These are phyloP conservation scores for Aspergillus thermomutatus DNA, from an alignment of 2,329 filamentous ascomycete species.

Conservation along the genomic window DNA sequence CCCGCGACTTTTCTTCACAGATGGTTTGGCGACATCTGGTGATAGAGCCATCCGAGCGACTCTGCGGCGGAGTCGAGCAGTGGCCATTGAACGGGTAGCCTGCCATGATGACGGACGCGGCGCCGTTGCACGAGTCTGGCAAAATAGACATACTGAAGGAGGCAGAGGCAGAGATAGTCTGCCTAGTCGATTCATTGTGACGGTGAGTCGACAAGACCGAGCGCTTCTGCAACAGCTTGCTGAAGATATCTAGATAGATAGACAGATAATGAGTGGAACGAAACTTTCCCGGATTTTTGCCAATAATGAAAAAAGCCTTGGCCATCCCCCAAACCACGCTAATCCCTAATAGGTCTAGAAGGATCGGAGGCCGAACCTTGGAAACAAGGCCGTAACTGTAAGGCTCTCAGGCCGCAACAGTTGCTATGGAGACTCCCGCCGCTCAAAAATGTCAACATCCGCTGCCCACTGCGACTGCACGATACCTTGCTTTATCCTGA, in stretches of 20 bases:
- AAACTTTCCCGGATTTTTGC: neutral
- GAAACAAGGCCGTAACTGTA: slow-evolving; percentile 11
- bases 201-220: neutral
- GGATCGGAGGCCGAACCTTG: slow-evolving; percentile 12
- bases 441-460: slow-evolving; percentile 26
- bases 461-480: neutral
- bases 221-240: neutral
- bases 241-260: neutral
- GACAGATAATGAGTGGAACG: neutral
- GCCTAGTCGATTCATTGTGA: slow-evolving; percentile 19
- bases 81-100: slow-evolving; percentile 30
- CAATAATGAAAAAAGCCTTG: slow-evolving; percentile 6
- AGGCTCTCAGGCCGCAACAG: slow-evolving; percentile 16
- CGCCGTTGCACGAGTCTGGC: slow-evolving; percentile 24
- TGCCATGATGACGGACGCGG: slow-evolving; percentile 25
- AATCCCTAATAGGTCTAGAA: slow-evolving; percentile 8
- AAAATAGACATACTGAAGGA: slow-evolving; percentile 32
- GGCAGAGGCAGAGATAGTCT: slow-evolving; percentile 28
- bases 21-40: slow-evolving; percentile 26
- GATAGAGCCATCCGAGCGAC: slow-evolving; percentile 38
- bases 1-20: slow-evolving; percentile 34
- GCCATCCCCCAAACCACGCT: neutral
- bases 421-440: slow-evolving; percentile 35
- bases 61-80: slow-evolving; percentile 30
- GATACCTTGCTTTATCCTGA: neutral